Evolutionary conservation across 2,329 filamentous ascomycete species (phyloP).

Genomic region (Xylaria sp.): DNA sequence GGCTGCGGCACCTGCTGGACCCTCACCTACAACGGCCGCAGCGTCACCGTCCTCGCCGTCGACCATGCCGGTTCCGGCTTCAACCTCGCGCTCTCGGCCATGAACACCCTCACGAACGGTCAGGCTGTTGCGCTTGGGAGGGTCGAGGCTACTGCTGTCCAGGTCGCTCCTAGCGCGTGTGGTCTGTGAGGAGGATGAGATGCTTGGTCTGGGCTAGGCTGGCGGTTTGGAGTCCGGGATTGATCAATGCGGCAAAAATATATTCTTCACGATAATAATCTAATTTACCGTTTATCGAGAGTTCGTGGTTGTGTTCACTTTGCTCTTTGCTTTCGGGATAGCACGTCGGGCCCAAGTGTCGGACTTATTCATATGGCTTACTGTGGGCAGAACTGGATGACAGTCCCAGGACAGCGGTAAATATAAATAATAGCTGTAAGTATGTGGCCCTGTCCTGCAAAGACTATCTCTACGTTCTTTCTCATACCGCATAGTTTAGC

Average conservation of each 20-base stretch:
- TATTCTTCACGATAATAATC: background rate
- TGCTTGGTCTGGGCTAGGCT: background rate
- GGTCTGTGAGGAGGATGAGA: conserved; percentile 45
- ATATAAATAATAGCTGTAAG: too few species aligned
- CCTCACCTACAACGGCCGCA: conserved; percentile 61
- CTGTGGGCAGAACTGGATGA: background rate
- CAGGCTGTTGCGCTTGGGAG: conserved; percentile 62
- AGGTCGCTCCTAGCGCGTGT: conserved; percentile 59
- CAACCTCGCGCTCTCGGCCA: conserved; percentile 66
- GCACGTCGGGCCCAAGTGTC: background rate
- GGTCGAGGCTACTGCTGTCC: conserved; percentile 59
- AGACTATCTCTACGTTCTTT: too few species aligned
- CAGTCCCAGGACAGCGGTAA: background rate
- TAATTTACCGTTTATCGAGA: background rate
- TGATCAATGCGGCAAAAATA: background rate
- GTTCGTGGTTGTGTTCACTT: background rate
- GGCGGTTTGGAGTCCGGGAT: background rate
- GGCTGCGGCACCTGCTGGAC: conserved; percentile 69
- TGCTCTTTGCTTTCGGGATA: background rate
- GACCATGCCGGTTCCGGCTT: conserved; percentile 62
- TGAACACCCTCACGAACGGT: conserved; percentile 65
- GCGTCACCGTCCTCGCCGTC: conserved; percentile 65
- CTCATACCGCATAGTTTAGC: too few species aligned
- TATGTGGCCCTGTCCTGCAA: too few species aligned
- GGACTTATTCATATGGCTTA: background rate